These are phyloP conservation scores for Kazachstania bromeliacearum DNA, from an alignment of 805 yeast species.

Conservation along the genomic window DNA sequence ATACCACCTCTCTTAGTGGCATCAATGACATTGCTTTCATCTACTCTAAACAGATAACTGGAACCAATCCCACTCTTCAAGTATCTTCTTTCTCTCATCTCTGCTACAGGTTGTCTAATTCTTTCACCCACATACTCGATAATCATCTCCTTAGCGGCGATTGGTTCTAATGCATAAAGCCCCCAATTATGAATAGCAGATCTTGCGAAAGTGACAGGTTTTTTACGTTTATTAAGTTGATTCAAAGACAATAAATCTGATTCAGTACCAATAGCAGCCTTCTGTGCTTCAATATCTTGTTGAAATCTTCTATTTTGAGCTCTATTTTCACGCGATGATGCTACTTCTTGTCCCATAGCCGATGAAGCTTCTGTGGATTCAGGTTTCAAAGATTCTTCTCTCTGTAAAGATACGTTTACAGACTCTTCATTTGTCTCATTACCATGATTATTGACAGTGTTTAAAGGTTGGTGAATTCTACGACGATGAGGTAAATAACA, in stretches of 20 bases:
- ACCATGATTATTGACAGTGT: slow-evolving; percentile 55
- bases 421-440: slow-evolving; percentile 20
- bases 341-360: slow-evolving; percentile 29
- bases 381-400: slow-evolving; percentile 15
- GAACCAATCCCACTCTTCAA: slow-evolving; percentile 91
- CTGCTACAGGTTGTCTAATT: slow-evolving; percentile 88
- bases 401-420: slow-evolving; percentile 32
- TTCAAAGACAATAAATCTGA: slow-evolving; percentile 75
- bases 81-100: slow-evolving; percentile 78
- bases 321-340: slow-evolving; percentile 76
- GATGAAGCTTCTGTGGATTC: slow-evolving; percentile 9
- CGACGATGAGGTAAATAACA: slow-evolving; percentile 79
- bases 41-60: slow-evolving; percentile 83
- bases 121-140: slow-evolving; percentile 97
- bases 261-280: slow-evolving; percentile 67
- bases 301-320: slow-evolving; percentile 82
- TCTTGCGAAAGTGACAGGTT: slow-evolving; percentile 93
- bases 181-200: slow-evolving; percentile 99
- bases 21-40: slow-evolving; percentile 89
- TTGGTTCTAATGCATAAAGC: slow-evolving; percentile 86
- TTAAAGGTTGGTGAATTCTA: slow-evolving; percentile 55
- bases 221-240: slow-evolving; percentile 79
- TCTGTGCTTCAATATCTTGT: slow-evolving; percentile 78
- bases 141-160: slow-evolving; percentile 94
- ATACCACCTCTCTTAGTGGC: slow-evolving; percentile 97